Base-by-base conservation (phyloP, 2,329 filamentous ascomycete genomes). In the Magnaporthiopsis incrustans region DNA sequence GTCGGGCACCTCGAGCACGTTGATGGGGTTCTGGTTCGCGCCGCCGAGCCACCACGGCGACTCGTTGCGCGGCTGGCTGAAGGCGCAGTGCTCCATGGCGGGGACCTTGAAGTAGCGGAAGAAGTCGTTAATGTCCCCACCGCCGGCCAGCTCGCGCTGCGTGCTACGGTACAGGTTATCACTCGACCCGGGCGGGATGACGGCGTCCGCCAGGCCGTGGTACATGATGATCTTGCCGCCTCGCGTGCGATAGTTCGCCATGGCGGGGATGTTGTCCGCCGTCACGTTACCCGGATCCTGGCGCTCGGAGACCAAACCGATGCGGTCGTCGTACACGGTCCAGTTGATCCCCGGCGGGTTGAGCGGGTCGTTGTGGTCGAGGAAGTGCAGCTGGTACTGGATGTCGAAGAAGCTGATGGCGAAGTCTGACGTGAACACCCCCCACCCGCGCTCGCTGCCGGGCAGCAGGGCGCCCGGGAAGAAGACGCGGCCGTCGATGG, bases 91-190 rank as follows among this genome's bases (percentile, higher is more conserved):
- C 12, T 72, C 73, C 79, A 84, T 81, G 0, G 82, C 83, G 0
- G 82, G 81, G n/a, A 85, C 76, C 27, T 73, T 74, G 68, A 85
- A 85, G 68, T 80, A 79, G 0, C 75, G 72, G 71, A 82, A 87
- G 70, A 82, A 82, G 0, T 79, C 79, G n/a, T 81, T 77, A 63
- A 86, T 65, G 58, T 61, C 12, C 33, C 69, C 70, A 32, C 65
- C 63, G 71, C 66, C 65, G 5, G 67, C 11, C n/a, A 70, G 67
- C 64, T 66, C 69, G 3, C 69, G 71, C 75, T 82, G 78, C 14
- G 71, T 70, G 25, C 67, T 67, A 53, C 73, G 67, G 67, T 77
- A 77, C 65, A 75, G 77, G 57, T 73, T 57, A 18, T 72, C 67
- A 2, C 72, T 71, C 25, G 73, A 73, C 26, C 71, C 68, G 60